Evolutionary conservation across 108 stramenopile species (phyloP), one percentile per base, ranked within the genome.

Genomic region (Cyclotella distinguenda): DNA sequence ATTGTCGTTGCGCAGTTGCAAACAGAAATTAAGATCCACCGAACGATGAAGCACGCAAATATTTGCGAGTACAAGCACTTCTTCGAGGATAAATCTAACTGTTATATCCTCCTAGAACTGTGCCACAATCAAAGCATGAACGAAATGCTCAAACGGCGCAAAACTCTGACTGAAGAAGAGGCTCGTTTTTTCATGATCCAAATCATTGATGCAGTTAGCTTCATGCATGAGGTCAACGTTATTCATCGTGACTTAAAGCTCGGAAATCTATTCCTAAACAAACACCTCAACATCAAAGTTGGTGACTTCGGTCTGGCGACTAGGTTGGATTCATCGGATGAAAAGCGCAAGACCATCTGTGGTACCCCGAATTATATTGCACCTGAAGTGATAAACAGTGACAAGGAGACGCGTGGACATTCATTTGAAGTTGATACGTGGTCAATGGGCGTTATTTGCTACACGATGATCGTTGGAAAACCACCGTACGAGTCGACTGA

Each of bases 301-400:
- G 99, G 98, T 25, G 99, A 99, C 81, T 92, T 99, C 42, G 99
- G 99, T 12, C 90, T 99, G 21, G 99, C 98, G 13, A 86, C 96
- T 16, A 80, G 87, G 66, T 78, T 99, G 33, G 79, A 82, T 15
- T 63, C 86, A 65, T 68, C 77, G 18, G 88, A 89, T 26, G 97
- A 98, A 65, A 88, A 95, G 54, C 84, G 95, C 21, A 83, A 88
- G 60, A 99, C 99, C 9, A 95, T 99, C 36, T 99, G 99, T 66
- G 99, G 99, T 8, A 99, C 99, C 21, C 99, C 99, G 36, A 99
- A 99, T 79, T 99, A 99, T 79, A 97, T 99, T 64, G 99, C 99
- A 1, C 99, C 99, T 0, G 99, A 99, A 68, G 91, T 99, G 2
- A 94, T 99, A 36, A 87, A 96, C 40, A 84, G 90, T 2, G 86